These are phyloP conservation scores for Nepenthes alata DNA, from an alignment of 179 eudicot species.

Conservation along the genomic window DNA sequence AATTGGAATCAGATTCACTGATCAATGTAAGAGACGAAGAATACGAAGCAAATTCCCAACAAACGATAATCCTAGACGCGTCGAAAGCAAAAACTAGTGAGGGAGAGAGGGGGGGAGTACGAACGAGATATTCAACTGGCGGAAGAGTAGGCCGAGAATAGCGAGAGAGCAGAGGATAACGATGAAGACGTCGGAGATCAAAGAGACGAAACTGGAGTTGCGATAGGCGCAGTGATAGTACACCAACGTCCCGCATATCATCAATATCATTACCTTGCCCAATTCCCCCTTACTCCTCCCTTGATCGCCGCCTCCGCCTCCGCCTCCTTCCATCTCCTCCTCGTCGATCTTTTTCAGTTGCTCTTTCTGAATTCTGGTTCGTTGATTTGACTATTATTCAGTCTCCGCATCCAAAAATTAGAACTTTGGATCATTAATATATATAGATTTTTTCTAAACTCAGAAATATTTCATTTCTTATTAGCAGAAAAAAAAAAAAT, in stretches of 20 bases:
- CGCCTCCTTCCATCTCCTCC: conserved; percentile 12
- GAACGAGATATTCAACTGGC: conserved; percentile 63
- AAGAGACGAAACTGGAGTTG: conserved; percentile 56
- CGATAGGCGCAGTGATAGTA: conserved; percentile 84
- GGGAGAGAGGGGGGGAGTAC: neutral
- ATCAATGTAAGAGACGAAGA: no score
- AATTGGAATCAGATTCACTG: neutral
- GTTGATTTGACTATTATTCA: neutral
- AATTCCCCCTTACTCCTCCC: conserved; percentile 17
- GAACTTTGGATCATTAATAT: no score
- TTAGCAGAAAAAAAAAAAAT: no score
- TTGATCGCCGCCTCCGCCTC: neutral
- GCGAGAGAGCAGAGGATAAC: conserved; percentile 92
- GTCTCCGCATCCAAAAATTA: no score
- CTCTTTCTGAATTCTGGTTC: neutral
- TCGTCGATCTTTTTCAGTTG: neutral
- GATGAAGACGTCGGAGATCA: conserved; percentile 77
- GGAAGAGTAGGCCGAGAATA: conserved; percentile 92
- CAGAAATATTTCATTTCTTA: no score
- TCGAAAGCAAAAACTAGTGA: neutral
- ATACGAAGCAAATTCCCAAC: no score
- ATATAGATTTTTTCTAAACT: no score
- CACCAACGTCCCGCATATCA: conserved; percentile 57
- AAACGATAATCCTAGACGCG: no score
- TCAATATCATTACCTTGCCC: conserved; percentile 44